phyloP scores from a whole-genome alignment of 2,329 filamentous ascomycete genomes.

The Aspergillus chevalieri region DNA sequence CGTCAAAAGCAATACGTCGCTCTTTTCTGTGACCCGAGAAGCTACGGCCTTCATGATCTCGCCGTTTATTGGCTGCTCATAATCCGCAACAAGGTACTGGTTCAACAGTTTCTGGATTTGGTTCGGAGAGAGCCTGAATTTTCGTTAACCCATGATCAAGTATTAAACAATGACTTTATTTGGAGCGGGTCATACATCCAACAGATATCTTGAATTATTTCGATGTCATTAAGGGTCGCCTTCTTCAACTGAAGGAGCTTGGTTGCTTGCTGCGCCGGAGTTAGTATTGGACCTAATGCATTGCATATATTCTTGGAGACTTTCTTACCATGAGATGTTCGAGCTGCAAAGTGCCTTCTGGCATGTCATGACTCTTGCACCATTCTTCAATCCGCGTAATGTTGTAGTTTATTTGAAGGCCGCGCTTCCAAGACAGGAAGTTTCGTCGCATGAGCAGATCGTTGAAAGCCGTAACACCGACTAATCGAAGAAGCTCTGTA shows the following conservation, averaged over 20 bases:
- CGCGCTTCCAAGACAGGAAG: slow-evolving; percentile 98
- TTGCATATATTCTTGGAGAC: neutral
- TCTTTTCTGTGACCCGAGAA: slow-evolving; percentile 95
- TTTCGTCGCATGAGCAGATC: slow-evolving; percentile 96
- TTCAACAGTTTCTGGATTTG: slow-evolving; percentile 99
- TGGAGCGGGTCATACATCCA: slow-evolving; percentile 72
- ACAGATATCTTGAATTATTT: slow-evolving; percentile 99
- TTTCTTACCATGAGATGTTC: slow-evolving; percentile 86
- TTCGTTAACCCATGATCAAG: slow-evolving; percentile 5
- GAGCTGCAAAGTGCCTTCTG: slow-evolving; percentile 90
- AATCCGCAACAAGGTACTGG: slow-evolving; percentile 96
- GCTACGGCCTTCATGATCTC: slow-evolving; percentile 99
- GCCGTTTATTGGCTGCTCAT: slow-evolving; percentile 98
- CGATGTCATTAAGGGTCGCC: slow-evolving; percentile 96
- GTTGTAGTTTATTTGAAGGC: slow-evolving; percentile 99
- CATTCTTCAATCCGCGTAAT: slow-evolving; percentile 99
- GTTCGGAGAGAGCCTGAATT: slow-evolving; percentile 79
- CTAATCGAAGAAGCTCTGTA: slow-evolving; percentile 84
- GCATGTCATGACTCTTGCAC: slow-evolving; percentile 99
- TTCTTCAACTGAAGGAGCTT: slow-evolving; percentile 98
- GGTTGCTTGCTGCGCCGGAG: slow-evolving; percentile 69
- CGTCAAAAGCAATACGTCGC: slow-evolving; percentile 84
- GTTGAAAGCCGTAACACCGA: slow-evolving; percentile 97
- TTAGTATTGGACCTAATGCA: slow-evolving; percentile 6
- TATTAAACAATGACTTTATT: neutral